A percentile compares a stretch with the other conserved stretches of the same genome.
phyloP scores from a whole-genome alignment of 441 rosid genomes.

The Mallotus repandus region DNA sequence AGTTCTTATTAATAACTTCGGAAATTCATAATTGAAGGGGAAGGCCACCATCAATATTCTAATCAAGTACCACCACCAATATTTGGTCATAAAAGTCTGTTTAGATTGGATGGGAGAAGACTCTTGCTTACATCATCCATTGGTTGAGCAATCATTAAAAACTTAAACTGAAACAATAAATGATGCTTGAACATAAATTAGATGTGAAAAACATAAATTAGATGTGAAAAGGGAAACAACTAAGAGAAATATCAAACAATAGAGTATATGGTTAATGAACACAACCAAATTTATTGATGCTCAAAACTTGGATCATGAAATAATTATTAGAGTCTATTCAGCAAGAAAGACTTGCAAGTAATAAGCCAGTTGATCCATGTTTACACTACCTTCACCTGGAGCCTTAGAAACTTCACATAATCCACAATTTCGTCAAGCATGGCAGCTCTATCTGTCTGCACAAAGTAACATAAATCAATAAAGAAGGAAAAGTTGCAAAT shows the following conservation, averaged over 20 bases:
- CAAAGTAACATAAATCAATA: slow-evolving; percentile 23
- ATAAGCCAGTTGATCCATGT: not conserved
- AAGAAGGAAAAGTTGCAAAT: not conserved
- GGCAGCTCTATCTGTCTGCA: slow-evolving; percentile 93
- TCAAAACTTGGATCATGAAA: not conserved
- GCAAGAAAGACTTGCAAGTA: not conserved
- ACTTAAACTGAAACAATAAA: slow-evolving; percentile 5
- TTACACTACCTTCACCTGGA: slow-evolving; percentile 88
- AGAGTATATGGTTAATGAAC: not conserved
- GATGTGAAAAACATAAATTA: not conserved
- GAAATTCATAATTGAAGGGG: slow-evolving; percentile 9
- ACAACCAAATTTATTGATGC: not conserved
- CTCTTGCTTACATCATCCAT: not conserved
- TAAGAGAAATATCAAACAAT: slow-evolving; percentile 2
- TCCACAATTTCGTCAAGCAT: slow-evolving; percentile 99
- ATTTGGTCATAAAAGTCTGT: slow-evolving; percentile 12
- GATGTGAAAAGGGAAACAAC: not conserved
- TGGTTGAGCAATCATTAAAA: slow-evolving; percentile 11
- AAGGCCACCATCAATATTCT: slow-evolving; percentile 12
- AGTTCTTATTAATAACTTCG: not conserved
- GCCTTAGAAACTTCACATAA: slow-evolving; percentile 97
- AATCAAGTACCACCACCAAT: slow-evolving; percentile 5
- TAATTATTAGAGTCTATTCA: not conserved
- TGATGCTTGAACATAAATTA: not conserved
- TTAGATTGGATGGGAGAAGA: slow-evolving; percentile 15